Base-by-base conservation (phyloP, 108 stramenopile genomes). In the Stephanodiscus triporus region DNA sequence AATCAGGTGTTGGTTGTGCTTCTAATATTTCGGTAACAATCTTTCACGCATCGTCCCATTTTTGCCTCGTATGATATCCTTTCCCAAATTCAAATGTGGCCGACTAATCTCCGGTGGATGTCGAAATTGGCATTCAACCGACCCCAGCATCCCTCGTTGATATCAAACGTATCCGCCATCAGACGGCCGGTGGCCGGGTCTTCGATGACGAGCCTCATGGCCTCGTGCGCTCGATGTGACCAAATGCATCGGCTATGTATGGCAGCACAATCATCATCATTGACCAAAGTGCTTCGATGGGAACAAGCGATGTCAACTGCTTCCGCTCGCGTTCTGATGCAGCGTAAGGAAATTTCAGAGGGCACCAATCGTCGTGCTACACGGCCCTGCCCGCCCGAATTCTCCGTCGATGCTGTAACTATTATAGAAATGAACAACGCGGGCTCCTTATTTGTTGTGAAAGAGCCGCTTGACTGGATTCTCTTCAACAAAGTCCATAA, bases 281-380 rank as follows among this genome's bases (percentile, higher is more conserved):
- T 23, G 88, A 89, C 65, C 85, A 85, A 60, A 83, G 84, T 55
- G 86, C 82, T 19, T 89, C 86, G 4, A 87, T 87, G 86, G 54
- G 50, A 27, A 51, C 47, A 9, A 72, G 55, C 42, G 85, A 89
- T 66, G 84, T 87, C 16, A 56, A 81, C 49, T 67, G 83, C 11
- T 80, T 87, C 43, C 22, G 72, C 17, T 75, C 85, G 57, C 70
- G 85, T 2, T 87, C 85, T 19, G 64, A 59, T 58, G 88, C 88
- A 48, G 80, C 86, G 4, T 87, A 75, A 37, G 74, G 82, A 23
- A 68, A 73, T 13, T 50, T 85, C 3, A 86, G 82, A 5, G 63
- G 87, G 48, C 86, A 89, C 17, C n/a, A n/a, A n/a, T n/a, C n/a
- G n/a, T n/a, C n/a, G n/a, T n/a, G n/a, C n/a, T n/a, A n/a, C n/a